Evolutionary conservation across 129 eudicot genomes (phyloP).

Genomic region (Escallonia herrerae): DNA sequence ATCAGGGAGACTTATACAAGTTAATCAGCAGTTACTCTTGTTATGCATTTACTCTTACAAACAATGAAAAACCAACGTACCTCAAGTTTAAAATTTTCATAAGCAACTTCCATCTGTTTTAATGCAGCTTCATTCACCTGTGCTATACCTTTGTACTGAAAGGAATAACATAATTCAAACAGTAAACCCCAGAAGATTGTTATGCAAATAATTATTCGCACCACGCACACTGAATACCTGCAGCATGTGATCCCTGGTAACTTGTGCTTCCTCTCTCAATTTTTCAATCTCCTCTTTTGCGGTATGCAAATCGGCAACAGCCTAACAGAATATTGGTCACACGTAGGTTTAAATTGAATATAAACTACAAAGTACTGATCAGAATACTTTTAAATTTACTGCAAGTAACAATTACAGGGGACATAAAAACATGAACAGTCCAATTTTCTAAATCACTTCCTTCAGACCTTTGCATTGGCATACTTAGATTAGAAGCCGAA

Average conservation of each 20-base stretch:
- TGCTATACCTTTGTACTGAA: conserved; percentile 77
- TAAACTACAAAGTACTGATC: too few relatives aligned
- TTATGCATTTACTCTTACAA: too few relatives aligned
- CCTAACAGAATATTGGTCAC: conserved; percentile 1
- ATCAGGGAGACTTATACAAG: neutral
- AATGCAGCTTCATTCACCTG: conserved; percentile 79
- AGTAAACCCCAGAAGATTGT: neutral
- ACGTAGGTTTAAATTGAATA: too few relatives aligned
- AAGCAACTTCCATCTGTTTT: conserved; percentile 67
- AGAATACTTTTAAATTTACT: too few relatives aligned
- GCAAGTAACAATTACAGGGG: too few relatives aligned
- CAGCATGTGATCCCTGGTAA: conserved; percentile 69
- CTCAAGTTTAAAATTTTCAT: conserved; percentile 60
- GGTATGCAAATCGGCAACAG: conserved; percentile 15
- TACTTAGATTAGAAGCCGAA: too few relatives aligned
- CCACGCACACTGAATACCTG: conserved; percentile 24
- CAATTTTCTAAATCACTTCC: too few relatives aligned
- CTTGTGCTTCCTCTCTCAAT: conserved; percentile 50
- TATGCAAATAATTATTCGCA: neutral
- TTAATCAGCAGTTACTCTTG: too few relatives aligned
- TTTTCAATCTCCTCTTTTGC: conserved; percentile 65
- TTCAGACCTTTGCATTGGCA: too few relatives aligned
- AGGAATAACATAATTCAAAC: neutral
- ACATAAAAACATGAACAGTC: too few relatives aligned
- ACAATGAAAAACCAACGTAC: conserved; percentile 4